Percentiles rank a stretch among this genome's conserved stretches.
phyloP scores from a whole-genome alignment of 1,139 yeast genomes.

The Yamadazyma spencermartinsiae region DNA sequence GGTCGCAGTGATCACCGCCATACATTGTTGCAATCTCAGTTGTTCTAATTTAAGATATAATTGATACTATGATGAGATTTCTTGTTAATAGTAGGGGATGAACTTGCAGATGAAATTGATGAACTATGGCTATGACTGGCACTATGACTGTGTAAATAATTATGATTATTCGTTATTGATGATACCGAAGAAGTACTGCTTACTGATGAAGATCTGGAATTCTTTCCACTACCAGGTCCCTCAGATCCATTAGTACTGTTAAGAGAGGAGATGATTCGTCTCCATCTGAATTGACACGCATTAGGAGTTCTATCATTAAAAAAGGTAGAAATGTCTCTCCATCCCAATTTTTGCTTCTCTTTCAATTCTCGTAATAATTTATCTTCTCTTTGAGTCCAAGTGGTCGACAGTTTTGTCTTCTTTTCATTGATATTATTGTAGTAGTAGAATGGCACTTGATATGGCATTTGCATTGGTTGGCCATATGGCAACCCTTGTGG shows the following conservation, averaged over 20 bases:
- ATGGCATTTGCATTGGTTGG: constrained; percentile 5
- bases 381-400: constrained; percentile 45
- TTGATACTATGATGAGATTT: constrained; percentile 32
- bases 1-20: neutral
- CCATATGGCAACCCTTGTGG: neutral
- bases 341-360: constrained; percentile 44
- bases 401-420: constrained; percentile 33
- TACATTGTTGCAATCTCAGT: neutral
- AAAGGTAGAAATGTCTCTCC: constrained; percentile 46
- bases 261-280: constrained; percentile 32
- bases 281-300: constrained; percentile 51
- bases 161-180: constrained; percentile 1
- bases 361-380: constrained; percentile 37
- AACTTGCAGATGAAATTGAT: constrained; percentile 8
- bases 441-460: constrained; percentile 15
- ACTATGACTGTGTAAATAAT: neutral
- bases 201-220: constrained; percentile 11
- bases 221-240: neutral
- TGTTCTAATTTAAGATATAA: constrained; percentile 21
- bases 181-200: constrained; percentile 7
- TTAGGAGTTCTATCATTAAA: constrained; percentile 47
- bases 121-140: constrained; percentile 3
- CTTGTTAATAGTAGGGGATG: constrained; percentile 17
- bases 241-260: constrained; percentile 20
- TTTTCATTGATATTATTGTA: constrained; percentile 16